Base-by-base conservation (phyloP, 345 rosid species). In the Linum trigynum region DNA sequence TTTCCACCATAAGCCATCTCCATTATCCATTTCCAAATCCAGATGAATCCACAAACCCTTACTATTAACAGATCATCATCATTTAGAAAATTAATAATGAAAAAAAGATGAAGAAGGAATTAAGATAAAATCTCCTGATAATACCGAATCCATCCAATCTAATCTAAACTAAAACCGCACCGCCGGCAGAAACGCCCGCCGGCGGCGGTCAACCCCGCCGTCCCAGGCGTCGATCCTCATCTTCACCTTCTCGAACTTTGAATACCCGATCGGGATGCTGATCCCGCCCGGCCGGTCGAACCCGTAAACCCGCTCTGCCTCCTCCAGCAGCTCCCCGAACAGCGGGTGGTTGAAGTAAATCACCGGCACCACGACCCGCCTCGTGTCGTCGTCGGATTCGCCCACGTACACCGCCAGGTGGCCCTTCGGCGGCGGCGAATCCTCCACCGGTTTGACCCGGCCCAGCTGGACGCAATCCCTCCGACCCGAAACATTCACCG, bases 271-370 rank as follows among this genome's bases (percentile, higher is more conserved):
- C 0, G 98, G 97, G 35, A 92, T 74, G 32, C 78, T 86, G 68
- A 92, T 86, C 77, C 90, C 90, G 43, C 94, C 89, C 63, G 87
- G 79, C 62, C 86, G 88, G 63, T 87, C 63, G 61, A 77, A 86
- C 76, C 97, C 97, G 75, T 86, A 80, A 38, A 79, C 86, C 75
- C 75, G 81, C 84, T 90, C 96, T 61, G 92, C 69, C 74, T 86
- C 84, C 74, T 77, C 81, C 78, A 92, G 67, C 71, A 88, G 77
- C 55, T 86, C 90, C 53, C 84, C 86, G 57, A 92, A 90, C 70
- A 88, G 70, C 7, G 97, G 98, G 65, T 92, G 96, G 65, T 90
- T 90, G 69, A 92, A 82, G 68, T 86, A 88, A 2, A 90, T 79
- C 55, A 88, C 88, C 12, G 98, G 97, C 71, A 92, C 86, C 61